A percentile compares a stretch with the other conserved stretches of the same genome.
These are phyloP conservation scores for Aspergillus nanangensis DNA, from an alignment of 495 filamentous ascomycete genomes.

Conservation along the genomic window DNA sequence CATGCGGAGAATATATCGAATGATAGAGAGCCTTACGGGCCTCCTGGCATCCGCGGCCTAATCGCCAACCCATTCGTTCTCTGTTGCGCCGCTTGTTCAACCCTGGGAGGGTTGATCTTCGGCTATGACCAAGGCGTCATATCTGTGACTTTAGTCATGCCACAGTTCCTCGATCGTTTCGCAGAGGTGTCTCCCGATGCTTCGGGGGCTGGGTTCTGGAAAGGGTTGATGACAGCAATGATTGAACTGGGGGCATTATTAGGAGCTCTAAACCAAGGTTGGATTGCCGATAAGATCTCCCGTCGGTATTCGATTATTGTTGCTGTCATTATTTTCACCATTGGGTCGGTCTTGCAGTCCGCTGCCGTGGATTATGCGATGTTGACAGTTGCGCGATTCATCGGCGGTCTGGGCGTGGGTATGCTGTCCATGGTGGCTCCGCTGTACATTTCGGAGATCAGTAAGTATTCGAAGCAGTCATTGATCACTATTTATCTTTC, in stretches of 20 bases:
- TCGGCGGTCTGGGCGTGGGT: conserved; percentile 59
- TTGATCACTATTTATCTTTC: too few relatives aligned
- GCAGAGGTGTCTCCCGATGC: conserved; percentile 35
- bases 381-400: conserved; percentile 53
- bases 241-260: conserved; percentile 54
- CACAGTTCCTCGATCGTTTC: conserved; percentile 51
- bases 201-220: conserved; percentile 50
- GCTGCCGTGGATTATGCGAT: conserved; percentile 51
- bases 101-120: conserved; percentile 53
- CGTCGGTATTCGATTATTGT: conserved; percentile 54
- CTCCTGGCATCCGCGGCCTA: conserved; percentile 42
- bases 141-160: conserved; percentile 53
- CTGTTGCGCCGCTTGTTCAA: conserved; percentile 49
- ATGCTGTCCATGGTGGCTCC: conserved; percentile 52
- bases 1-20: conserved; percentile 37
- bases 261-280: conserved; percentile 54
- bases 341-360: conserved; percentile 54
- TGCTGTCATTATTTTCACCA: conserved; percentile 49
- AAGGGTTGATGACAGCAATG: conserved; percentile 58
- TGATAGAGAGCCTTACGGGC: conserved; percentile 42
- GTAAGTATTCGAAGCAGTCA: too few relatives aligned
- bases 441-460: conserved; percentile 55
- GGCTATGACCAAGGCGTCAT: conserved; percentile 57
- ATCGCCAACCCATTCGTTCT: conserved; percentile 46
- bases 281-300: conserved; percentile 55